A percentile compares a stretch with the other conserved stretches of the same genome.
phyloP scores from a whole-genome alignment of 306 rosid genomes.

The Rosa multiflora region DNA sequence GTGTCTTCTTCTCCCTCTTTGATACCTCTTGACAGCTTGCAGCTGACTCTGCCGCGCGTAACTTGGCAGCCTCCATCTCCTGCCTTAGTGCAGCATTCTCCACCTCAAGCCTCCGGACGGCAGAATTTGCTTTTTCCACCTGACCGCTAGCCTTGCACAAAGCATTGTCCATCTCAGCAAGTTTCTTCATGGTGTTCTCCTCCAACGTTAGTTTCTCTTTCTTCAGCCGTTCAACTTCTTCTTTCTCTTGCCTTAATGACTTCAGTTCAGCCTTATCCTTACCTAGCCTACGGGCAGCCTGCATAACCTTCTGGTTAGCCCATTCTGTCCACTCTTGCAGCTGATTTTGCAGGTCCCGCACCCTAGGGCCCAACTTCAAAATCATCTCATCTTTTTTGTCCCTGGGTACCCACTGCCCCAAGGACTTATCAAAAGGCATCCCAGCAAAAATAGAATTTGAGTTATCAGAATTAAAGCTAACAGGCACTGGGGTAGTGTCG shows the following conservation, averaged over 20 bases:
- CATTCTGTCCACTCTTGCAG: slow-evolving; percentile 94
- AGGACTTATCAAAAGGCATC: slow-evolving; percentile 57
- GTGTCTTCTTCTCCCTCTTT: slow-evolving; percentile 73
- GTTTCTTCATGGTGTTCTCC: slow-evolving; percentile 84
- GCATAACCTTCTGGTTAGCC: slow-evolving; percentile 97
- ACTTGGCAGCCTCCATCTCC: slow-evolving; percentile 83
- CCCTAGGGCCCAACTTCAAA: slow-evolving; percentile 66
- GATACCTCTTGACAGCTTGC: slow-evolving; percentile 77
- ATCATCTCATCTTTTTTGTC: slow-evolving; percentile 87
- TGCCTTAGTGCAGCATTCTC: slow-evolving; percentile 69
- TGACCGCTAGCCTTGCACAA: slow-evolving; percentile 80
- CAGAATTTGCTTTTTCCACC: slow-evolving; percentile 78
- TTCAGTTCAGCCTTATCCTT: slow-evolving; percentile 85
- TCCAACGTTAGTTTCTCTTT: slow-evolving; percentile 78
- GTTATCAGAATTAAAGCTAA: slow-evolving; percentile 38
- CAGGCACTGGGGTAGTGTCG: slow-evolving; percentile 38
- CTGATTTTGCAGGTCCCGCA: slow-evolving; percentile 70
- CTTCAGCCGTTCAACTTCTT: slow-evolving; percentile 79
- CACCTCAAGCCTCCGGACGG: slow-evolving; percentile 73
- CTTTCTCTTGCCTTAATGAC: slow-evolving; percentile 79
- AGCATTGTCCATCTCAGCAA: slow-evolving; percentile 87
- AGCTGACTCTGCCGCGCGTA: slow-evolving; percentile 70
- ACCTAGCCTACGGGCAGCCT: slow-evolving; percentile 85
- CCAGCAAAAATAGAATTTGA: slow-evolving; percentile 42
- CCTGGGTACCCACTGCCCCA: slow-evolving; percentile 57